phyloP scores from a whole-genome alignment of 495 filamentous ascomycete genomes.

The Penicillium verhagenii region DNA sequence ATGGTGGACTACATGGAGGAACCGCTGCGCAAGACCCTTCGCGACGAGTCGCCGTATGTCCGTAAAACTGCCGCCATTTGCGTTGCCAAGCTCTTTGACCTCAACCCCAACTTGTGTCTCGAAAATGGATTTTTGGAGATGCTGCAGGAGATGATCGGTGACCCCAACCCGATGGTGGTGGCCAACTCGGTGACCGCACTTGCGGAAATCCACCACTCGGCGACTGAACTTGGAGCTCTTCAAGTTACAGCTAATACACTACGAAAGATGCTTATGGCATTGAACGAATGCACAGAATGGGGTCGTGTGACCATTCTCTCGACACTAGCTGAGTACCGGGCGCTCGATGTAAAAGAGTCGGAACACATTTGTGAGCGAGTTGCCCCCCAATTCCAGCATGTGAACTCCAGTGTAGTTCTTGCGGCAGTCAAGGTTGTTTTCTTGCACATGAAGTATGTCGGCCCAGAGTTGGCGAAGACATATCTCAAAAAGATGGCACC shows the following conservation, averaged over 20 bases:
- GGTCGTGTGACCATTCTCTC: constrained; percentile 92
- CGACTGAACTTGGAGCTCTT: constrained; percentile 86
- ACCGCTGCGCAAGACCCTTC: constrained; percentile 90
- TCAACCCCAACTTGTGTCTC: constrained; percentile 86
- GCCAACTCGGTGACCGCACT: constrained; percentile 94
- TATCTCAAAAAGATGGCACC: constrained; percentile 99
- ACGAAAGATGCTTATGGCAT: constrained; percentile 93
- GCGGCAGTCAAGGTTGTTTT: constrained; percentile 98
- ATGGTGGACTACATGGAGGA: constrained; percentile 99
- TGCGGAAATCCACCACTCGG: constrained; percentile 84
- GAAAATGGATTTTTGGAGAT: constrained; percentile 96
- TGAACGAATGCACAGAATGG: constrained; percentile 99
- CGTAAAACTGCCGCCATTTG: constrained; percentile 98
- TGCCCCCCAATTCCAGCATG: constrained; percentile 95
- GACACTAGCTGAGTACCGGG: constrained; percentile 84
- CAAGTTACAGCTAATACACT: constrained; percentile 75
- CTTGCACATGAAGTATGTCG: constrained; percentile 87
- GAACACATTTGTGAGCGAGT: constrained; percentile 99
- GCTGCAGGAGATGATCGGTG: constrained; percentile 94
- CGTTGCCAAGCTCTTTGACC: constrained; percentile 95
- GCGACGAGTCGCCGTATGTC: constrained; percentile 97
- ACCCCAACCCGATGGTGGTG: constrained; percentile 98
- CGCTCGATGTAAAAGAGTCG: constrained; percentile 86
- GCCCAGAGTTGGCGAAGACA: constrained; percentile 69
- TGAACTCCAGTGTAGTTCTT: constrained; percentile 94